Evolutionary conservation across 768 basidiomycete species (phyloP), one percentile per base, ranked within the genome.

Genomic region (Gautieria morchelliformis): DNA sequence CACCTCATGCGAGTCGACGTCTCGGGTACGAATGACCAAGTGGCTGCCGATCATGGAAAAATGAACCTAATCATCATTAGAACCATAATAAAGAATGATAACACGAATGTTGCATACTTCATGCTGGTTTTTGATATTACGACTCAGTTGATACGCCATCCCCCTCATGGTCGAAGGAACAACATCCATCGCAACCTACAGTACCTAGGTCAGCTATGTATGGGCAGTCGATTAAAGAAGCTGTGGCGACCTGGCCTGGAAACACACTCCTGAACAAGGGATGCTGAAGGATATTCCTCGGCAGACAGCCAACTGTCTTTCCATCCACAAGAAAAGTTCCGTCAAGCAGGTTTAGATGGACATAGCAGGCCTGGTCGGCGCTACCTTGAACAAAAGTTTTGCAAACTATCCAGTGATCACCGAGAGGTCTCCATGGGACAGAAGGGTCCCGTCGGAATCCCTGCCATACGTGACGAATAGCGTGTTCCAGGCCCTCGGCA

Each of bases 271-370:
- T 14, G 48, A 49, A 49, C 32, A 66, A 61, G 1, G 66, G 32
- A 60, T 78, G 69, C 0, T 24, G 48, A 1, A 63, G 42, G 30
- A 78, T 73, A 0, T 60, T 58, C 8, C 42, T 30, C 0, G 78
- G 74, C 14, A 79, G 68, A 22, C 67, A 69, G 17, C 74, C 71
- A 9, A 74, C 56, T 1, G 71, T 67, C 56, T 69, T 69, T 7
- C 77, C 78, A 11, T 74, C 63, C 10, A 80, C 66, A 17, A 78
- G 66, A 1, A 80, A 63, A 22, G 62, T 50, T 12, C 77, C 78
- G 17, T 68, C 61, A 3, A 78, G 59, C 1, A 79, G 35, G 54
- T 81, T 72, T 19, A 75, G 64, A 49, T 72, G 68, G 6, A 79
- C 66, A 19, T n/a, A 49, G 17, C 48, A 35, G 48, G 47, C 72